Evolutionary conservation across 1,284 basidiomycete species (phyloP).

Genomic region (Trichosporon coremiiforme): DNA sequence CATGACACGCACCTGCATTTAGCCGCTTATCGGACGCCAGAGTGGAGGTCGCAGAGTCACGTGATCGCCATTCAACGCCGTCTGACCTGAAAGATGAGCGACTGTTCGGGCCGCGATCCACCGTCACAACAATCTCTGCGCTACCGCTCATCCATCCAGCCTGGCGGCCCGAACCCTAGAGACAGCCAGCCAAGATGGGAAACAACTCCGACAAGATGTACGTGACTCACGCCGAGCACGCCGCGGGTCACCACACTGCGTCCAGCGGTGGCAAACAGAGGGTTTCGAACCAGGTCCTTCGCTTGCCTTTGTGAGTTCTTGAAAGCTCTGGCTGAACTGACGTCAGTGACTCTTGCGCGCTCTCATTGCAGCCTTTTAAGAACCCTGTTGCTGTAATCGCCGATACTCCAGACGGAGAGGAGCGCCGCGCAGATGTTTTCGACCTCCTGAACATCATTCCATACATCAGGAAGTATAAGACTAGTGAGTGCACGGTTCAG

Average conservation of each 20-base stretch:
- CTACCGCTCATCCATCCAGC: neutral
- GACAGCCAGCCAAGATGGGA: conserved; percentile 45
- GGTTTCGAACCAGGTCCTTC: conserved; percentile 38
- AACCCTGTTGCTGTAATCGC: conserved; percentile 79
- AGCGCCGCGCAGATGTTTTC: conserved; percentile 60
- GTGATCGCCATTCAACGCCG: neutral
- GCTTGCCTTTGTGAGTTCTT: conserved; percentile 54
- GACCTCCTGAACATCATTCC: conserved; percentile 88
- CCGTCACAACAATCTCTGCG: conserved; percentile 5
- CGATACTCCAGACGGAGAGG: conserved; percentile 48
- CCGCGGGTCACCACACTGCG: conserved; percentile 52
- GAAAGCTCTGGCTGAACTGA: conserved; percentile 10
- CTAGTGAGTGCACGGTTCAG: conserved; percentile 63
- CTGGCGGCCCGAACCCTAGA: neutral
- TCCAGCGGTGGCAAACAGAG: conserved; percentile 48
- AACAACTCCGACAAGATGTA: conserved; percentile 56
- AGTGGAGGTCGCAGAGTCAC: conserved; percentile 16
- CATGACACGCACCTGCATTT: conserved; percentile 13
- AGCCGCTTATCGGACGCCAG: conserved; percentile 11
- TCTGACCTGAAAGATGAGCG: neutral
- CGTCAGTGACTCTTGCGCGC: conserved; percentile 75
- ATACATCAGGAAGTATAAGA: conserved; percentile 68
- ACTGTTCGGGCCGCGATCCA: neutral
- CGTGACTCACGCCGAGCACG: conserved; percentile 57
- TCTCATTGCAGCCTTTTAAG: conserved; percentile 86